Base-by-base conservation (phyloP, 495 filamentous ascomycete genomes). In the Podospora anserina region DNA sequence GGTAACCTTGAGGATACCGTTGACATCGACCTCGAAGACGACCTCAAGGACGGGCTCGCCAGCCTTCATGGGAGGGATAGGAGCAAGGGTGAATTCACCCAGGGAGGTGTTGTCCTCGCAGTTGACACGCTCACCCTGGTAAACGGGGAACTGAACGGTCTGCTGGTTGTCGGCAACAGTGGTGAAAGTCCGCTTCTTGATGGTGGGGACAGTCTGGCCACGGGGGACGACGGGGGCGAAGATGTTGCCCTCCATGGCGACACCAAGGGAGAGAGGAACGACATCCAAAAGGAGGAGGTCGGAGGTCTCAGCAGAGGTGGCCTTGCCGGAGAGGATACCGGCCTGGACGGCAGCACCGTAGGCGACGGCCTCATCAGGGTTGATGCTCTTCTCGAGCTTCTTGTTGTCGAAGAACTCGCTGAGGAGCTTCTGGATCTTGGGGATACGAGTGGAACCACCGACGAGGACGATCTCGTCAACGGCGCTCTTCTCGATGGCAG, bases 221-320 rank as follows among this genome's bases (percentile, higher is more conserved):
- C 96, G 94, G 61, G 88, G 81, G 69, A 99, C 95, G 70, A 99
- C 96, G 44, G 95, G 91, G 65, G 96, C 95, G 78, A 99, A 98
- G 82, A 99, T 98, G 86, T 98, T 98, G 75, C 95, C 95, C 85
- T 98, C 95, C 96, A 98, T 99, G 75, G 96, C 96, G 75, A 99
- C 96, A 91, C 96, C 95, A 23, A 99, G 90, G 66, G 95, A 98
- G 54, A 99, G 92, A 77, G 95, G 96, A 74, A 94, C 90, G 73
- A 99, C 96, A 80, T 99, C 95, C 78, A 99, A 87, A 56, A 99
- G 88, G 69, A 99, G 89, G 80, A 99, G 91, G 82, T 97, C 95
- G 76, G 91, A 90, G 75, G 94, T 96, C 72, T 94, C 93, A 82
- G 94, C 95, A 66, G 93, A 97, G 68, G 91, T 95, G 74, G 92